Percentiles rank a stretch among this genome's conserved stretches.
Evolutionary conservation across 2,329 filamentous ascomycete species (phyloP).

Genomic region (Apiospora hydei): DNA sequence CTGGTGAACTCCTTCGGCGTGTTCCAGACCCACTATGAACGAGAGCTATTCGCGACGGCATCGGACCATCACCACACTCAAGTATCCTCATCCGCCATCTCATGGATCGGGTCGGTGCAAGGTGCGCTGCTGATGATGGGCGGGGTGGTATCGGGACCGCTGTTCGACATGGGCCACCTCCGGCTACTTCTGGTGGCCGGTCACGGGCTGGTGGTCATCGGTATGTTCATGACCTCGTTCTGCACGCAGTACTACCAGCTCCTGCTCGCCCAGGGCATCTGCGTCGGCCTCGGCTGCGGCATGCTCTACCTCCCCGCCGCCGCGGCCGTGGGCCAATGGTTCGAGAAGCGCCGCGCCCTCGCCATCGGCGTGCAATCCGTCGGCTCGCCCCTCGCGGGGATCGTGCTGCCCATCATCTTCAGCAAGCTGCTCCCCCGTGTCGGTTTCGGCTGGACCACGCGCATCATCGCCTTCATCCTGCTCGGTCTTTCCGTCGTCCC

Average conservation of each 20-base stretch:
- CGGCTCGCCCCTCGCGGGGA: constrained; percentile 40
- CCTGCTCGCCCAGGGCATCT: constrained; percentile 58
- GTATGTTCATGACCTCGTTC: constrained; percentile 61
- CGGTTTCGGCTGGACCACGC: constrained; percentile 26
- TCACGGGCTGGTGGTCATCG: constrained; percentile 55
- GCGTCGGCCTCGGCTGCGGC: constrained; percentile 51
- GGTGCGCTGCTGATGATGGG: constrained; percentile 59
- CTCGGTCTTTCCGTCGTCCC: neutral
- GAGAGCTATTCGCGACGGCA: constrained; percentile 51
- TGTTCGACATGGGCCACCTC: constrained; percentile 61
- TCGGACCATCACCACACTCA: neutral
- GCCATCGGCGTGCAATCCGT: constrained; percentile 44
- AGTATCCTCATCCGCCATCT: constrained; percentile 43
- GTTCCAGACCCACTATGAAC: constrained; percentile 62
- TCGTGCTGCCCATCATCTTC: constrained; percentile 8
- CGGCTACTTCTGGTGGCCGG: constrained; percentile 51
- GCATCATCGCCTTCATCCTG: constrained; percentile 26
- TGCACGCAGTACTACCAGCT: constrained; percentile 58
- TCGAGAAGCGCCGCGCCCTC: constrained; percentile 40
- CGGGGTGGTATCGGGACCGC: constrained; percentile 57
- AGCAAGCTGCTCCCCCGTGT: constrained; percentile 42
- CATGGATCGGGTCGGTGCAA: constrained; percentile 61
- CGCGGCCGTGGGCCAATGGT: constrained; percentile 41
- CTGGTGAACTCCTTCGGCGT: constrained; percentile 60
- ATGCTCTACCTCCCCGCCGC: constrained; percentile 39